Conservation (phyloP, 495 filamentous ascomycete species). For the Neurospora sublineolata region DNA sequence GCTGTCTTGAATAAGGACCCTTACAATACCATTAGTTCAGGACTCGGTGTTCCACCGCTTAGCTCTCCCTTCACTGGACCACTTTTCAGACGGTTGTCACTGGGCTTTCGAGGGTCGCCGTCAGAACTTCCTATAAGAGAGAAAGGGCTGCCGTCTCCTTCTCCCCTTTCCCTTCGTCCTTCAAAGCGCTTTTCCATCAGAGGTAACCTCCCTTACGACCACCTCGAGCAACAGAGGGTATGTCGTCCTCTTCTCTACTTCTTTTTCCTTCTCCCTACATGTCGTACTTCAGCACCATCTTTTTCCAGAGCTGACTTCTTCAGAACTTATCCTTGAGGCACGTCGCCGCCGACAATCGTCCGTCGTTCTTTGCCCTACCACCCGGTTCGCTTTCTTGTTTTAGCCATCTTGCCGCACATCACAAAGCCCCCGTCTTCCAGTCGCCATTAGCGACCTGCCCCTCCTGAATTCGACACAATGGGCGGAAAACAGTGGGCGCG, state of each 20-base stretch:
- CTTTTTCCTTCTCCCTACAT: background rate
- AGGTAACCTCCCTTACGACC: background rate
- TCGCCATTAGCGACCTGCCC: background rate
- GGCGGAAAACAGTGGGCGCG: constrained; percentile 30
- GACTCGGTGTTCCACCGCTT: background rate
- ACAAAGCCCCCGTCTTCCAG: background rate
- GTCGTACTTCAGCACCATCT: background rate
- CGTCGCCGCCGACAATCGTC: background rate
- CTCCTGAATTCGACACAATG: constrained; percentile 14
- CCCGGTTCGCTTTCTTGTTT: background rate
- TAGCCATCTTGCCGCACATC: background rate
- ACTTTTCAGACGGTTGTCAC: background rate
- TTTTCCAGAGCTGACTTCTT: background rate
- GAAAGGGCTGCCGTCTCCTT: background rate
- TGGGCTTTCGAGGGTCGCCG: background rate
- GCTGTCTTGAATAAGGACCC: background rate
- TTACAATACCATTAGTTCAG: background rate
- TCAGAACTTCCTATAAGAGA: background rate
- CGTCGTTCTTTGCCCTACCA: background rate
- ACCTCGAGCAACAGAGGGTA: background rate
- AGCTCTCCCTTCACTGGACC: background rate
- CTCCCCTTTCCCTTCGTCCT: background rate
- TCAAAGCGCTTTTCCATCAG: background rate
- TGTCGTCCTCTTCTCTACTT: background rate
- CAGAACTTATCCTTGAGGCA: background rate